A percentile compares a stretch with the other conserved stretches of the same genome.
Evolutionary conservation across 495 filamentous ascomycete genomes (phyloP).

Genomic region (Annulohypoxylon nitens): DNA sequence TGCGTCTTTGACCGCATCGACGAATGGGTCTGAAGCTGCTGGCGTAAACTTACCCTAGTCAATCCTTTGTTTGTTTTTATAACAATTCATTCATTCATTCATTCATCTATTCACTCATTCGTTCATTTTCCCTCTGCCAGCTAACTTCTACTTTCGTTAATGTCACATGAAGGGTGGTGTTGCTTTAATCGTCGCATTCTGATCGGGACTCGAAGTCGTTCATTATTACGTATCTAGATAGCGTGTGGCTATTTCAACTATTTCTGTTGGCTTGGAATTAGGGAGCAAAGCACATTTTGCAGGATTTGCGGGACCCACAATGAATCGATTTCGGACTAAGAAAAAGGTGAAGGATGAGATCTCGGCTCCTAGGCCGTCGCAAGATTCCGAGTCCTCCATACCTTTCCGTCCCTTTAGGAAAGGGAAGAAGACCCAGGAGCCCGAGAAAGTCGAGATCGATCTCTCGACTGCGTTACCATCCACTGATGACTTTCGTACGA

Average conservation of each 20-base stretch:
- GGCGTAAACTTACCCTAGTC: slow-evolving; percentile 36
- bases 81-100: no score
- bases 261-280: not conserved
- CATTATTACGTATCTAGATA: slow-evolving; percentile 1
- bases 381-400: slow-evolving; percentile 64
- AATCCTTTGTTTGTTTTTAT: slow-evolving; percentile 20
- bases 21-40: not conserved
- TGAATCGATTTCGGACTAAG: slow-evolving; percentile 82
- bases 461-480: slow-evolving; percentile 80
- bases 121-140: not conserved
- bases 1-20: not conserved
- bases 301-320: slow-evolving; percentile 49
- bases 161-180: slow-evolving; percentile 19
- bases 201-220: slow-evolving; percentile 9
- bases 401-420: slow-evolving; percentile 69
- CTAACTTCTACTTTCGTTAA: slow-evolving; percentile 25
- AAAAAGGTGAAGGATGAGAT: slow-evolving; percentile 75
- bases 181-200: not conserved
- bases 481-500: slow-evolving; percentile 94
- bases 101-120: no score
- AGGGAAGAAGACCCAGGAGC: slow-evolving; percentile 68
- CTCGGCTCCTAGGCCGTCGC: slow-evolving; percentile 60
- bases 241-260: not conserved
- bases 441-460: slow-evolving; percentile 77
- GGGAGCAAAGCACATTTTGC: not conserved